Evolutionary conservation across 371 early-diverging fungal species (phyloP).

Genomic region (Zychaea mexicana): DNA sequence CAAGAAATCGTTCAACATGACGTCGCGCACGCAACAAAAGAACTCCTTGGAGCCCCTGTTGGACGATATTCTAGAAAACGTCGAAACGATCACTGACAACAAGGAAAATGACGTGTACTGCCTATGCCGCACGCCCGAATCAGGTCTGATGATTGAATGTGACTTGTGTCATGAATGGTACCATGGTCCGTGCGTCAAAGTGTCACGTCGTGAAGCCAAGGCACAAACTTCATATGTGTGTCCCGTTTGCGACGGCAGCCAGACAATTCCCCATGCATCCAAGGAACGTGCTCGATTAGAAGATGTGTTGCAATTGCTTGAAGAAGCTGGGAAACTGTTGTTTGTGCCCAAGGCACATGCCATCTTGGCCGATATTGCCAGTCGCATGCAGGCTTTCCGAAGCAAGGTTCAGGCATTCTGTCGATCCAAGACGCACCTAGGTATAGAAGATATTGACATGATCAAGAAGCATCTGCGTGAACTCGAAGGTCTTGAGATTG

Average conservation of each 20-base stretch:
- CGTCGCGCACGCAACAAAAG: constrained; percentile 6
- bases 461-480: constrained; percentile 54
- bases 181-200: constrained; percentile 70
- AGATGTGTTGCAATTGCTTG: constrained; percentile 42
- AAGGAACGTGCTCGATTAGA: constrained; percentile 49
- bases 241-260: constrained; percentile 62
- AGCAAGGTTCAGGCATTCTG: constrained; percentile 43
- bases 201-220: constrained; percentile 61
- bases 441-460: constrained; percentile 34
- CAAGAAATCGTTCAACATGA: background rate
- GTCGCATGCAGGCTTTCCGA: constrained; percentile 30
- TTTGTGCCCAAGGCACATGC: constrained; percentile 62
- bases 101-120: constrained; percentile 43
- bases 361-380: constrained; percentile 52
- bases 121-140: constrained; percentile 61
- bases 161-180: constrained; percentile 83
- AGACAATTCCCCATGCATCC: constrained; percentile 37
- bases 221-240: constrained; percentile 64
- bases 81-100: constrained; percentile 12
- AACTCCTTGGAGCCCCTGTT: constrained; percentile 2
- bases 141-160: constrained; percentile 80
- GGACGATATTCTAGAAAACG: constrained; percentile 14
- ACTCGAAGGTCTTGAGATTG: constrained; percentile 61
- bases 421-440: constrained; percentile 33
- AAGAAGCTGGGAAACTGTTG: constrained; percentile 46